These are phyloP conservation scores for Pyronema domesticum DNA, from an alignment of 495 filamentous ascomycete genomes.

Conservation along the genomic window DNA sequence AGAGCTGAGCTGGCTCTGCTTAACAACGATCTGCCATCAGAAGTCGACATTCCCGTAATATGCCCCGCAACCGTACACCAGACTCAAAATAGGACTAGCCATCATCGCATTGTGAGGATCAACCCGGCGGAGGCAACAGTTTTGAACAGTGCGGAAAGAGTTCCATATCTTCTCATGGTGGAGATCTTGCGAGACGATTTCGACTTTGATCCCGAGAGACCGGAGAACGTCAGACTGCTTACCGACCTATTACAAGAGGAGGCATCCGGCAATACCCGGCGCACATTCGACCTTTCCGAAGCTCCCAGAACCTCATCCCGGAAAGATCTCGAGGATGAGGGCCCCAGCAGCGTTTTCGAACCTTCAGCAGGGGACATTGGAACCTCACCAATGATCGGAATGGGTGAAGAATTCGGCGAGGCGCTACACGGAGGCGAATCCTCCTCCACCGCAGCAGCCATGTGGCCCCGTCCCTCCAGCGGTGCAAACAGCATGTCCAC, in stretches of 20 bases:
- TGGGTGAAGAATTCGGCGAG: conserved; percentile 27
- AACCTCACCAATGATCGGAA: conserved; percentile 41
- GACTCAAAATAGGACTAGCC: conserved; percentile 45
- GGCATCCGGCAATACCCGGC: conserved; percentile 32
- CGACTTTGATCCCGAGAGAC: conserved; percentile 49
- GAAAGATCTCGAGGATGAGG: conserved; percentile 27
- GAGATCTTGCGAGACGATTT: conserved; percentile 59
- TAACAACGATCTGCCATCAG: conserved; percentile 51
- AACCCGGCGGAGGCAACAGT: conserved; percentile 65
- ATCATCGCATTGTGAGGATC: conserved; percentile 56
- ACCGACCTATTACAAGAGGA: conserved; percentile 43
- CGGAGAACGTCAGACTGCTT: conserved; percentile 44
- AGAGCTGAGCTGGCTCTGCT: conserved; percentile 58
- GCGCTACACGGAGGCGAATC: neutral
- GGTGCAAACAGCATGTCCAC: conserved; percentile 36
- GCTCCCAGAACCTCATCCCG: conserved; percentile 28
- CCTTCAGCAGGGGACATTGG: conserved; percentile 53
- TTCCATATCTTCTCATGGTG: conserved; percentile 60
- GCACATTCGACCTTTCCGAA: conserved; percentile 53
- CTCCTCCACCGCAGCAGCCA: conserved; percentile 1
- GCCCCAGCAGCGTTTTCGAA: conserved; percentile 57
- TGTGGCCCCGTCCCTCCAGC: conserved; percentile 35
- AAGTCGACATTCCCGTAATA: conserved; percentile 60
- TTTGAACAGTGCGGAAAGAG: conserved; percentile 60
- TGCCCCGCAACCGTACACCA: conserved; percentile 45